phyloP scores from a whole-genome alignment of 768 basidiomycete genomes.

The Trametes cingulata region DNA sequence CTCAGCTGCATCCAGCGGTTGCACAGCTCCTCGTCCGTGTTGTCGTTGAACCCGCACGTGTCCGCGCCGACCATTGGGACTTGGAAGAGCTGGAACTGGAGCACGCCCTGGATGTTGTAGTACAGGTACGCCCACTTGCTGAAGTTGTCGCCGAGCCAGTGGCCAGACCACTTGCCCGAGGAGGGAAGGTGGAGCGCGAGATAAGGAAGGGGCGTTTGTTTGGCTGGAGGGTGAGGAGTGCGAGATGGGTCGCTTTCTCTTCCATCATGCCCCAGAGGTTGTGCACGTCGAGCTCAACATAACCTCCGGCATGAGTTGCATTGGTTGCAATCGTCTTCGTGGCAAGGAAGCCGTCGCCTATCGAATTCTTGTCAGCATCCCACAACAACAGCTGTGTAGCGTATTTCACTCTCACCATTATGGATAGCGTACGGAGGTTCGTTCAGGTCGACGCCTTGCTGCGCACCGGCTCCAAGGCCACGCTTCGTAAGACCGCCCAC shows the following conservation, averaged over 20 bases:
- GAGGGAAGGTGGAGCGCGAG: slow-evolving; percentile 70
- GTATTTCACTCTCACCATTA: too few species aligned
- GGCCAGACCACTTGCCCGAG: slow-evolving; percentile 70
- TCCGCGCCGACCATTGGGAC: slow-evolving; percentile 85
- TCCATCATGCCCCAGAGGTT: slow-evolving; percentile 75
- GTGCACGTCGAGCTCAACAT: slow-evolving; percentile 66
- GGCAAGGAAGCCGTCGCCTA: slow-evolving; percentile 53
- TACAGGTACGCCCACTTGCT: slow-evolving; percentile 74
- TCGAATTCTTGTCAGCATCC: too few species aligned
- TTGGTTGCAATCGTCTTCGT: slow-evolving; percentile 62
- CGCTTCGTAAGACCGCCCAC: slow-evolving; percentile 44
- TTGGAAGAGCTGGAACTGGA: slow-evolving; percentile 86
- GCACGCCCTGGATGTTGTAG: slow-evolving; percentile 68
- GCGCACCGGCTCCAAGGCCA: slow-evolving; percentile 50
- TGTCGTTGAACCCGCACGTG: slow-evolving; percentile 66
- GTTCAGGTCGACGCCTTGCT: slow-evolving; percentile 51
- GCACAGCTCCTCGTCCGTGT: slow-evolving; percentile 79
- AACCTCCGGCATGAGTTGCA: slow-evolving; percentile 64
- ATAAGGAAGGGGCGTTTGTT: slow-evolving; percentile 71
- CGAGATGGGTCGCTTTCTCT: slow-evolving; percentile 62
- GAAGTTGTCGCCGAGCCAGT: slow-evolving; percentile 81
- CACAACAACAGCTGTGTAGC: too few species aligned
- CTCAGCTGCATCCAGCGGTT: slow-evolving; percentile 84
- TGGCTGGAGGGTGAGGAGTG: slow-evolving; percentile 51
- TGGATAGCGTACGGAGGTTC: slow-evolving; percentile 69